A percentile compares a stretch with the other conserved stretches of the same genome.
These are phyloP conservation scores for Didymella glomerata DNA, from an alignment of 2,329 filamentous ascomycete species.

Conservation along the genomic window DNA sequence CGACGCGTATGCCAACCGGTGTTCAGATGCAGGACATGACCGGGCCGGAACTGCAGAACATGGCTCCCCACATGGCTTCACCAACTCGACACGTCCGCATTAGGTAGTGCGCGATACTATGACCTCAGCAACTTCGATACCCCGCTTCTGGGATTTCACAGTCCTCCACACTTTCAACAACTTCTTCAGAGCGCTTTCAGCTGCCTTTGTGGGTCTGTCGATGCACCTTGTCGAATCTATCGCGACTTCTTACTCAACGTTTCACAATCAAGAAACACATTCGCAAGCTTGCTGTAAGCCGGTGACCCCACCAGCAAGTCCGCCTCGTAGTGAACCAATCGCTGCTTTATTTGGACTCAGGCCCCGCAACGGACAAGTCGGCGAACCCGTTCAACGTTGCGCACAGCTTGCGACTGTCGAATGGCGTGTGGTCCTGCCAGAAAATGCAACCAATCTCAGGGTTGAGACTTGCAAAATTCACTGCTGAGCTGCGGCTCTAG, in stretches of 20 bases:
- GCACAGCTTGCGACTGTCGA: constrained; percentile 8
- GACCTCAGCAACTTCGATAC: constrained; percentile 9
- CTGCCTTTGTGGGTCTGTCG: constrained; percentile 4
- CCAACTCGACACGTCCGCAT: constrained; percentile 8
- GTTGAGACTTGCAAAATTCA: constrained; percentile 7
- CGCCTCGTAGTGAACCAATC: constrained; percentile 11
- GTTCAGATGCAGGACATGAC: background rate
- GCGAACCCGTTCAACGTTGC: constrained; percentile 16
- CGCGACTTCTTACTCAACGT: constrained; percentile 18
- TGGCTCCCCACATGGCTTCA: constrained; percentile 9
- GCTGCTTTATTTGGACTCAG: constrained; percentile 4
- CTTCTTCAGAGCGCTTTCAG: background rate
- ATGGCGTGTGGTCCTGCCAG: constrained; percentile 4
- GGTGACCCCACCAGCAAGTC: constrained; percentile 10
- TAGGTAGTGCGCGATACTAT: constrained; percentile 19
- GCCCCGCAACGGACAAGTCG: constrained; percentile 8
- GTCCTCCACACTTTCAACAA: constrained; percentile 5
- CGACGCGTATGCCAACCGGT: constrained; percentile 7
- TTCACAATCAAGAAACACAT: constrained; percentile 4
- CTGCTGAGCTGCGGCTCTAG: constrained; percentile 20
- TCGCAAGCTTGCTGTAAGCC: constrained; percentile 16
- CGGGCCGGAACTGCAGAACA: background rate
- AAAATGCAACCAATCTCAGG: constrained; percentile 18
- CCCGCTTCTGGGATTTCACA: constrained; percentile 6
- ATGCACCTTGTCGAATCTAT: background rate